These are phyloP conservation scores for Gnomoniopsis smithogilvyi DNA, from an alignment of 2,329 filamentous ascomycete species.

Conservation along the genomic window DNA sequence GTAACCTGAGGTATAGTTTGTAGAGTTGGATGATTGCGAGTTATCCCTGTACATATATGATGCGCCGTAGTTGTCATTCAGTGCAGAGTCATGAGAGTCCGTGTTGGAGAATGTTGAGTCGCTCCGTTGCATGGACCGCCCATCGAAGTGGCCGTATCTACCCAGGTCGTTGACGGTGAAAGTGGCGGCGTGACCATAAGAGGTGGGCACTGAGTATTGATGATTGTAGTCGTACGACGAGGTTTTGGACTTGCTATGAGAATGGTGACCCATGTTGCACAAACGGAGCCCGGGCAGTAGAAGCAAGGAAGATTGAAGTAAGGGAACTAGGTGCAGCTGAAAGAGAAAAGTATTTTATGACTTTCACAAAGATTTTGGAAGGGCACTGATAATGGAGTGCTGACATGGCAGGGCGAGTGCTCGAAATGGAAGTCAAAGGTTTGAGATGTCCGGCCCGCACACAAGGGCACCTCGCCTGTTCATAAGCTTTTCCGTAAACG, in stretches of 20 bases:
- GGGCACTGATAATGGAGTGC: too few relatives aligned
- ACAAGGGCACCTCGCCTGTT: background rate
- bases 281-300: background rate
- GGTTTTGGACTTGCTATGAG: background rate
- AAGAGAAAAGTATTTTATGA: background rate
- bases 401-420: background rate
- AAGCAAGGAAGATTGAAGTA: background rate
- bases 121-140: constrained; percentile 10
- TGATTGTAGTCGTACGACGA: background rate
- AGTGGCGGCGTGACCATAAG: background rate
- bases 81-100: background rate
- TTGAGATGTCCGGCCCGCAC: background rate
- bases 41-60: background rate
- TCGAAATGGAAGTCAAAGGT: too few relatives aligned
- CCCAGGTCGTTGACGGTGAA: constrained; percentile 9
- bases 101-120: constrained; percentile 2
- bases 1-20: background rate
- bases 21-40: background rate
- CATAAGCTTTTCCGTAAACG: constrained; percentile 6
- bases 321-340: background rate
- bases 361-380: background rate
- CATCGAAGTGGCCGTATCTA: background rate
- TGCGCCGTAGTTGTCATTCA: background rate
- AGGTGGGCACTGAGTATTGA: constrained; percentile 4
- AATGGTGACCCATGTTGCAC: constrained; percentile 9